These are phyloP conservation scores for Inga leiocalycina DNA, from an alignment of 306 rosid species.

Conservation along the genomic window DNA sequence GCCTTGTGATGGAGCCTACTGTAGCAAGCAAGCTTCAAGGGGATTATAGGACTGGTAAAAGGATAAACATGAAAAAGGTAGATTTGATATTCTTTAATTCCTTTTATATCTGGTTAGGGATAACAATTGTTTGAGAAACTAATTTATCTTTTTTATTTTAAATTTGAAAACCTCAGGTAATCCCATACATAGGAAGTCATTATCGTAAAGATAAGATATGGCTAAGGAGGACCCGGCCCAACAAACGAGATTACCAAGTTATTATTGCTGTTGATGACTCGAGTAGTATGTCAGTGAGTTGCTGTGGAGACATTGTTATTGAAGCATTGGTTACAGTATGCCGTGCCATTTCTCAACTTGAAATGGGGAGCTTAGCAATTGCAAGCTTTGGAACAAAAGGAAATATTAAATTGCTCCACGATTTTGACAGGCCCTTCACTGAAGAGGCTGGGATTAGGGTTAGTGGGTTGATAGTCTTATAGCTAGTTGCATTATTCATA, in stretches of 20 bases:
- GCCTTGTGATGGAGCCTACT: constrained; percentile 91
- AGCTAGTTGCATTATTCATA: not conserved
- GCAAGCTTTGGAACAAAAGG: constrained; percentile 90
- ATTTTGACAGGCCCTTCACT: constrained; percentile 76
- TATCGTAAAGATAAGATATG: constrained; percentile 87
- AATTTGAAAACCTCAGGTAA: constrained; percentile 50
- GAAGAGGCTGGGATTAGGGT: constrained; percentile 86
- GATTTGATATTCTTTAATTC: not conserved
- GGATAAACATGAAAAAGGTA: constrained; percentile 96
- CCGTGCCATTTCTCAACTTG: constrained; percentile 88
- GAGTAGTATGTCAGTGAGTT: constrained; percentile 81
- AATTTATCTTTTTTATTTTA: not conserved
- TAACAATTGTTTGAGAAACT: not conserved
- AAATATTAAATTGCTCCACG: constrained; percentile 79
- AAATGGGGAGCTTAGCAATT: constrained; percentile 86
- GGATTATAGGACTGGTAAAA: constrained; percentile 88
- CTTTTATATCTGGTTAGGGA: not conserved
- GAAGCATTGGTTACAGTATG: constrained; percentile 92
- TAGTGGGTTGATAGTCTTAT: constrained; percentile 25
- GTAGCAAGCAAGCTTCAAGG: constrained; percentile 93
- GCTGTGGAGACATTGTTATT: constrained; percentile 72
- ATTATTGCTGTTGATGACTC: constrained; percentile 97
- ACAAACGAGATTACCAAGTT: constrained; percentile 95
- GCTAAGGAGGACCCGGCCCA: constrained; percentile 87
- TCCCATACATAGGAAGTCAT: constrained; percentile 83